phyloP scores from a whole-genome alignment of 768 basidiomycete genomes.

The Sporobolomyces phaffii region DNA sequence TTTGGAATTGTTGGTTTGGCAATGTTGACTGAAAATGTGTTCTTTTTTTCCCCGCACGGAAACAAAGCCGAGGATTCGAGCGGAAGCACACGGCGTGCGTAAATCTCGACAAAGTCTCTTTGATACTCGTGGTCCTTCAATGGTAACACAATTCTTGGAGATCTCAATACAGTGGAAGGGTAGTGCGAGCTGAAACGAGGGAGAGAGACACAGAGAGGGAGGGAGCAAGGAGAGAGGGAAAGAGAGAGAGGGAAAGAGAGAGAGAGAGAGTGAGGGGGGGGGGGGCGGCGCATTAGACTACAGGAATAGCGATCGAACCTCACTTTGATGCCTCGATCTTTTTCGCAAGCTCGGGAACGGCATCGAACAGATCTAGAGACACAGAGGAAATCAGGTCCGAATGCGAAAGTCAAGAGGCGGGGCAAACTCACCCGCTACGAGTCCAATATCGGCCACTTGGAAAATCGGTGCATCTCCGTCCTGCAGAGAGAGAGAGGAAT shows the following conservation, averaged over 20 bases:
- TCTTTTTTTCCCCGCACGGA: background rate
- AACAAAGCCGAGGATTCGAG: too few species aligned
- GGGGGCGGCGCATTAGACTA: background rate
- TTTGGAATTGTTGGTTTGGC: too few species aligned
- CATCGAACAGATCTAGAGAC: constrained; percentile 69
- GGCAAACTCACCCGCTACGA: constrained; percentile 57
- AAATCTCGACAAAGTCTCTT: too few species aligned
- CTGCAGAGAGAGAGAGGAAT: constrained; percentile 49
- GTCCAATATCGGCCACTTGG: constrained; percentile 92
- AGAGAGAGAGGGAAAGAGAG: background rate
- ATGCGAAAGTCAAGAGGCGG: too few species aligned
- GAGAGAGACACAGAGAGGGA: background rate
- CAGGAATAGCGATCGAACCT: background rate
- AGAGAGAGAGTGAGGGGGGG: background rate
- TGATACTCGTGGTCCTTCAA: too few species aligned
- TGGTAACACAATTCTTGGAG: background rate
- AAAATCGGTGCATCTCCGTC: constrained; percentile 98
- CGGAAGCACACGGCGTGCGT: too few species aligned
- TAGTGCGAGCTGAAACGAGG: too few species aligned
- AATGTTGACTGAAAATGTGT: background rate
- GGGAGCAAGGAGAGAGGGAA: background rate
- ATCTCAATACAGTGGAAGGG: background rate
- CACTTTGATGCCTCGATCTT: constrained; percentile 61
- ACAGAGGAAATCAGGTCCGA: background rate
- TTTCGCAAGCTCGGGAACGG: constrained; percentile 80